phyloP scores from a whole-genome alignment of 306 rosid genomes.

The Quercus glauca region DNA sequence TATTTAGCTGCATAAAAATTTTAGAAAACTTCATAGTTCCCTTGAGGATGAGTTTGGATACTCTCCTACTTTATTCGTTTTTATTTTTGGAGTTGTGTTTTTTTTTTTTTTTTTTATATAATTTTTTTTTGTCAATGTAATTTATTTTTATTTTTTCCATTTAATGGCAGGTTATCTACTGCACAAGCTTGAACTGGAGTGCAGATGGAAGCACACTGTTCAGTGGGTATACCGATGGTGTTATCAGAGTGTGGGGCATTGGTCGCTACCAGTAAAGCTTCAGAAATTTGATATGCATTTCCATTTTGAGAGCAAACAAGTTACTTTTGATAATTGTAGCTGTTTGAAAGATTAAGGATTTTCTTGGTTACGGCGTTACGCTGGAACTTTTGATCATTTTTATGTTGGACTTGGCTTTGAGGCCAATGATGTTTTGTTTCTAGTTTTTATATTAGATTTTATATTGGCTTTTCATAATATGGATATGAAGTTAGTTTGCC shows the following conservation, averaged over 20 bases:
- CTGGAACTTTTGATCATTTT: slow-evolving; percentile 32
- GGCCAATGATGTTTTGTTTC: slow-evolving; percentile 39
- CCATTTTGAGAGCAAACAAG: slow-evolving; percentile 37
- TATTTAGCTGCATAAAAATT: no score
- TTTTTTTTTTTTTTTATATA: neutral
- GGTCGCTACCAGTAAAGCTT: slow-evolving; percentile 55
- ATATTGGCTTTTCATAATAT: slow-evolving; percentile 1
- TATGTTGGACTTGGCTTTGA: slow-evolving; percentile 42
- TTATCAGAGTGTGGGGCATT: slow-evolving; percentile 90
- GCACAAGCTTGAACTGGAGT: slow-evolving; percentile 92
- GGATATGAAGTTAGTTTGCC: neutral
- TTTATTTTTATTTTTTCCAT: neutral
- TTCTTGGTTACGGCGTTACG: slow-evolving; percentile 33
- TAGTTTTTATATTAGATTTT: slow-evolving; percentile 20
- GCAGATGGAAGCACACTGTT: slow-evolving; percentile 96
- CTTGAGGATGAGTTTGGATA: no score
- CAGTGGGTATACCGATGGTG: slow-evolving; percentile 94
- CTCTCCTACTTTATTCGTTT: neutral
- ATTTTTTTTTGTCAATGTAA: neutral
- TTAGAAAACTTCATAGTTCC: no score
- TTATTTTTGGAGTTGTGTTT: neutral
- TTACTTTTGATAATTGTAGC: slow-evolving; percentile 34
- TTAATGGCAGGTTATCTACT: slow-evolving; percentile 62
- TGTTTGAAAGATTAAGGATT: slow-evolving; percentile 26
- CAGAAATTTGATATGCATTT: slow-evolving; percentile 10